These are phyloP conservation scores for Trichophyton schoenleinii DNA, from an alignment of 2,329 filamentous ascomycete species.

Conservation along the genomic window DNA sequence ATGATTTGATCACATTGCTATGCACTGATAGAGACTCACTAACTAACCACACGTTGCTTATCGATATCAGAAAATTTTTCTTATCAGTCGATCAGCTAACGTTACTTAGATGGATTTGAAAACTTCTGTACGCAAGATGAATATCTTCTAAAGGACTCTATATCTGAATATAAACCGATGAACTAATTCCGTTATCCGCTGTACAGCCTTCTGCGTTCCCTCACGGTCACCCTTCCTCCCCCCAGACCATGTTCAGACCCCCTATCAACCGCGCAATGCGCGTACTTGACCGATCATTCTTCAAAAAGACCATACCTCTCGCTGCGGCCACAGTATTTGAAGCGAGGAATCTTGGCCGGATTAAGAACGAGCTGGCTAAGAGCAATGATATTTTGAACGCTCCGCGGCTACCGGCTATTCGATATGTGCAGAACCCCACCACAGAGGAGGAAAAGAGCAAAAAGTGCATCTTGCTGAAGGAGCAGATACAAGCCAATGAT, in stretches of 20 bases:
- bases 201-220: neutral
- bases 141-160: neutral
- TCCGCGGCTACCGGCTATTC: conserved; percentile 52
- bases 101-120: conserved; percentile 1
- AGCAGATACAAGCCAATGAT: conserved; percentile 30
- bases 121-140: neutral
- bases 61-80: neutral
- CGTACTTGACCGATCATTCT: conserved; percentile 70
- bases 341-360: conserved; percentile 58
- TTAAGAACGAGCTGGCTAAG: conserved; percentile 53
- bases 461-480: conserved; percentile 30
- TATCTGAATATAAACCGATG: neutral
- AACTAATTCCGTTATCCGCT: neutral
- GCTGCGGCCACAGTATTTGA: conserved; percentile 69
- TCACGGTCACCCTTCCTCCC: neutral
- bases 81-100: neutral
- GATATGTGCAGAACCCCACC: conserved; percentile 45
- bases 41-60: neutral
- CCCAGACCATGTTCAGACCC: conserved; percentile 53
- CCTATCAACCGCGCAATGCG: conserved; percentile 69
- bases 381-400: conserved; percentile 54
- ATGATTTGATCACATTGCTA: neutral
- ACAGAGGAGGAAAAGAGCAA: conserved; percentile 26
- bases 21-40: neutral
- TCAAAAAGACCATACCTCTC: conserved; percentile 61